Evolutionary conservation across 208 protist species (phyloP).

Genomic region (Trypanosoma theileri): DNA sequence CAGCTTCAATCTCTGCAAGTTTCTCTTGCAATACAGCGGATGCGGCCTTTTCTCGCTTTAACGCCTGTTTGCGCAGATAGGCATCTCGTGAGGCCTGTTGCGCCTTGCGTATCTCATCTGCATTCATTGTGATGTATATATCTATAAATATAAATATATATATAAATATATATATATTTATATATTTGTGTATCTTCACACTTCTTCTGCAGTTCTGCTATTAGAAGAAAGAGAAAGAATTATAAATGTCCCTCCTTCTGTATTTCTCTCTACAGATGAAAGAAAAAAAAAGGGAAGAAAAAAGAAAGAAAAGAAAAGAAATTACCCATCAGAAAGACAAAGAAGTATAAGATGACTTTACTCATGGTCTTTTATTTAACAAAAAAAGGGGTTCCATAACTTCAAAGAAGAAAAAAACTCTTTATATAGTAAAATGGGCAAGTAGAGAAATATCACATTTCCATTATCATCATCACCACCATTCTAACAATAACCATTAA

Average conservation of each 20-base stretch:
- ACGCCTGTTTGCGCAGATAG: conserved; percentile 61
- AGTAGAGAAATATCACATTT: too few relatives aligned
- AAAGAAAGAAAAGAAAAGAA: not conserved
- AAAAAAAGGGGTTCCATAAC: too few relatives aligned
- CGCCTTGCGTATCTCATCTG: conserved; percentile 48
- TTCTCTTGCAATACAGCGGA: conserved; percentile 67
- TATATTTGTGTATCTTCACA: not conserved
- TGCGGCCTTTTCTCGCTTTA: conserved; percentile 65
- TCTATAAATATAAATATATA: conserved; percentile 8
- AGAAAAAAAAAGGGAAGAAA: not conserved
- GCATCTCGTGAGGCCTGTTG: conserved; percentile 72
- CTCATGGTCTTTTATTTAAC: too few relatives aligned
- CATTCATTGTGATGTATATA: conserved; percentile 47
- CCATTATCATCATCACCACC: too few relatives aligned
- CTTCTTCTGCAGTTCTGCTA: not conserved
- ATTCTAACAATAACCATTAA: too few relatives aligned
- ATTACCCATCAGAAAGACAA: too few relatives aligned
- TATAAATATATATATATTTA: conserved; percentile 11
- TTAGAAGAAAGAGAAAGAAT: not conserved
- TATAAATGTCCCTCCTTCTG: not conserved
- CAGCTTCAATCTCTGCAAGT: conserved; percentile 75
- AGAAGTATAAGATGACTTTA: too few relatives aligned
- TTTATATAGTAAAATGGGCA: too few relatives aligned
- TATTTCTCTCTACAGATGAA: not conserved
- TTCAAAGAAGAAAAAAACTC: too few relatives aligned